Percentiles rank a stretch among this genome's conserved stretches.
Conservation (phyloP, 176 grass and related monocot genomes). For the Aegilops longissima region DNA sequence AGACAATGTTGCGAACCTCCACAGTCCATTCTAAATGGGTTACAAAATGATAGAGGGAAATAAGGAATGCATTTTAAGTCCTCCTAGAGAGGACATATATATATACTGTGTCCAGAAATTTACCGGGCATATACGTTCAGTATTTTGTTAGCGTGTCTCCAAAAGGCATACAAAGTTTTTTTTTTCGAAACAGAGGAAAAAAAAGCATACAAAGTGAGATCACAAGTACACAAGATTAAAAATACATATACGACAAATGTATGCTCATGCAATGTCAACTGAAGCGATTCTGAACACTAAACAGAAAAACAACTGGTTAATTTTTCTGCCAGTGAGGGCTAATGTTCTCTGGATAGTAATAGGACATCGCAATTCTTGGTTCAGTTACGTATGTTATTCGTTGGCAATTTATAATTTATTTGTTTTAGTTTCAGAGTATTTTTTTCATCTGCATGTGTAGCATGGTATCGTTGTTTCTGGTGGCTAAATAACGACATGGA, state of each 20-base stretch:
- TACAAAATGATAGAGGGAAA: constrained; percentile 15
- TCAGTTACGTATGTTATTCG: too few relatives aligned
- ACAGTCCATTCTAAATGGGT: constrained; percentile 28
- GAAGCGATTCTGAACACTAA: neutral
- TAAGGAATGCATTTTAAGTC: neutral
- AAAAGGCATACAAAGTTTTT: neutral
- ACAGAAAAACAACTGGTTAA: neutral
- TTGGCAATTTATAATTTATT: too few relatives aligned
- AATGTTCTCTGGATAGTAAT: neutral
- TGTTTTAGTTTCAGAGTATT: too few relatives aligned
- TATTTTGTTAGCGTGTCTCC: constrained; percentile 91
- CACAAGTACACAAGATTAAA: neutral
- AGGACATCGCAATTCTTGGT: too few relatives aligned
- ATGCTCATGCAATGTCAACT: neutral
- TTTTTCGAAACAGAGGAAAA: too few relatives aligned
- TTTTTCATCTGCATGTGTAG: too few relatives aligned
- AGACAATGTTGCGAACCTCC: too few relatives aligned
- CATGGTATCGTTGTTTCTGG: too few relatives aligned
- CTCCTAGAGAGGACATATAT: neutral
- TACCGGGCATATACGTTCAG: constrained; percentile 80
- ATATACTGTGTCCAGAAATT: constrained; percentile 4
- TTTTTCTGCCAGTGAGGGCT: neutral
- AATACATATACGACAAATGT: neutral
- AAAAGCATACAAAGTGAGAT: too few relatives aligned
- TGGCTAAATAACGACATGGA: too few relatives aligned